Evolutionary conservation across 805 yeast genomes (phyloP).

Genomic region (Metschnikowia anglica): DNA sequence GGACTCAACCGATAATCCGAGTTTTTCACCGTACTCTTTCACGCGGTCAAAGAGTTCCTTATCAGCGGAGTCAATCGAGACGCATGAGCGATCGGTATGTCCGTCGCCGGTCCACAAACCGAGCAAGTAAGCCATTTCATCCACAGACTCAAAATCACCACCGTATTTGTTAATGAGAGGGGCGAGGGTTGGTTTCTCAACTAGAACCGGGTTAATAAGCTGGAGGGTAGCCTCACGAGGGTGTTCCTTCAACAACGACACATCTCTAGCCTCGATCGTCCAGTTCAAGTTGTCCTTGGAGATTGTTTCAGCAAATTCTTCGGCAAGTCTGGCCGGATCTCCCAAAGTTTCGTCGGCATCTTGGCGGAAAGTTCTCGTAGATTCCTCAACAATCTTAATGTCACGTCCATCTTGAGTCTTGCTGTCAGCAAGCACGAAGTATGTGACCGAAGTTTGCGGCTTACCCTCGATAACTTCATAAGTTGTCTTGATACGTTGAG

Average conservation of each 20-base stretch:
- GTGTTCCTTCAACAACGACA: background rate
- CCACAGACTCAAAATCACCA: constrained; percentile 1
- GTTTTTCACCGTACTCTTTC: constrained; percentile 5
- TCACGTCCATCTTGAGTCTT: constrained; percentile 6
- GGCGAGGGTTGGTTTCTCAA: constrained; percentile 10
- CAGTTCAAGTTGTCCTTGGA: constrained; percentile 4
- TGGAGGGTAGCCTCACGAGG: constrained; percentile 10
- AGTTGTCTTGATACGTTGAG: background rate
- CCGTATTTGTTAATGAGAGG: constrained; percentile 5
- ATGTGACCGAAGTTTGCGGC: constrained; percentile 1
- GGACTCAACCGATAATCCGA: constrained; percentile 5
- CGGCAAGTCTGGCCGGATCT: background rate
- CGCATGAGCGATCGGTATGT: background rate
- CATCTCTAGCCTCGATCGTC: constrained; percentile 11
- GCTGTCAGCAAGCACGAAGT: background rate
- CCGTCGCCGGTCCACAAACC: constrained; percentile 7
- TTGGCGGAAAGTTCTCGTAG: constrained; percentile 2
- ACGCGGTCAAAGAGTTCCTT: constrained; percentile 1
- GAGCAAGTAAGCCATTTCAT: constrained; percentile 11
- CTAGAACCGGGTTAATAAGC: constrained; percentile 9
- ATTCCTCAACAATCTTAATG: constrained; percentile 2
- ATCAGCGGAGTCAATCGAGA: constrained; percentile 1
- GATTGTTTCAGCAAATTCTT: background rate
- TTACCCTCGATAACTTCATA: background rate
- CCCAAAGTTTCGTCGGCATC: background rate